These are phyloP conservation scores for Pyricularia sp. DNA, from an alignment of 2,329 filamentous ascomycete species.

Conservation along the genomic window DNA sequence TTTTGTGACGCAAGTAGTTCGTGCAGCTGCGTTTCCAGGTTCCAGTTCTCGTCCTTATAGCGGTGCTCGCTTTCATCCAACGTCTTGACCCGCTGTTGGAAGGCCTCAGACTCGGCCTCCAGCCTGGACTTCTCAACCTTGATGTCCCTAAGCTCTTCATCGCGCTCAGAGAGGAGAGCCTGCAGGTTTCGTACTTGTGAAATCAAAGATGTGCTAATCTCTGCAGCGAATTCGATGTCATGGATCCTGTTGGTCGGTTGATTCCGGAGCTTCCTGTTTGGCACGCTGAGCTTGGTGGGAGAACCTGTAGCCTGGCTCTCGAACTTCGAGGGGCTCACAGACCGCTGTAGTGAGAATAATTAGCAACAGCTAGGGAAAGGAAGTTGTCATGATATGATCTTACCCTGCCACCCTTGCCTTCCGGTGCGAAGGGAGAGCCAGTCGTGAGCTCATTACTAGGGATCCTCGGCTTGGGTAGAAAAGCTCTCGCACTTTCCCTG, in stretches of 20 bases:
- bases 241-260: constrained; percentile 80
- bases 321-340: constrained; percentile 63
- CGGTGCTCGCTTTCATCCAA: constrained; percentile 90
- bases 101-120: constrained; percentile 68
- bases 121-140: constrained; percentile 65
- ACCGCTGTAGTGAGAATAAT: constrained; percentile 35
- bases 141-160: constrained; percentile 67
- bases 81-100: constrained; percentile 66
- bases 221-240: constrained; percentile 96
- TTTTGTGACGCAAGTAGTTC: constrained; percentile 63
- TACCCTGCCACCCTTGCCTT: constrained; percentile 40
- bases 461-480: constrained; percentile 72
- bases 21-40: constrained; percentile 81
- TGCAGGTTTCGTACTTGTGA: constrained; percentile 90
- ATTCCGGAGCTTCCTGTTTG: constrained; percentile 79
- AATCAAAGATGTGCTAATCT: constrained; percentile 89
- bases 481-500: constrained; percentile 75
- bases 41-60: constrained; percentile 99
- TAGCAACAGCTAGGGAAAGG: constrained; percentile 5
- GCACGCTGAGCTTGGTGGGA: constrained; percentile 77
- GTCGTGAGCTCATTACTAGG: constrained; percentile 51
- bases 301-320: constrained; percentile 74
- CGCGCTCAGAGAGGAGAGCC: constrained; percentile 69
- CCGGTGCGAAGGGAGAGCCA: constrained; percentile 39
- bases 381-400: constrained; percentile 12